These are phyloP conservation scores for Begonia masoniana DNA, from an alignment of 306 rosid species.

Conservation along the genomic window DNA sequence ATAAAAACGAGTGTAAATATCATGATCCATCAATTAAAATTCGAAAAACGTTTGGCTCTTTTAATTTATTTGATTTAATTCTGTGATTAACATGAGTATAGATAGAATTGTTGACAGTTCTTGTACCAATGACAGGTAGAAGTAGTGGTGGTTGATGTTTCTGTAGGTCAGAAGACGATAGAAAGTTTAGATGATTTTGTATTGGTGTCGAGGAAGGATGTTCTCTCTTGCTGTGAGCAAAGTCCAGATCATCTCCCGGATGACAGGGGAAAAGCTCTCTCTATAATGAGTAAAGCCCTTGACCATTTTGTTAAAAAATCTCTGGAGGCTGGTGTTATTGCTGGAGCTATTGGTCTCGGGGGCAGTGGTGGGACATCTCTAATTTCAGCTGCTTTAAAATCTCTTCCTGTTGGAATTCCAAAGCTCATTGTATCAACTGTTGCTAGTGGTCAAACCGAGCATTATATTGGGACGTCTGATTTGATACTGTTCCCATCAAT, in stretches of 20 bases:
- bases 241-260: conserved; percentile 26
- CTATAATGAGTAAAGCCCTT: conserved; percentile 56
- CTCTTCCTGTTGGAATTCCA: conserved; percentile 74
- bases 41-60: too few relatives aligned
- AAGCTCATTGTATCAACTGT: conserved; percentile 75
- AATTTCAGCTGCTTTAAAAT: conserved; percentile 40
- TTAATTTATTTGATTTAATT: too few relatives aligned
- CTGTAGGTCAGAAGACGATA: conserved; percentile 29
- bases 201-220: conserved; percentile 50
- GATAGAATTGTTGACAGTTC: conserved; percentile 4
- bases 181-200: conserved; percentile 25
- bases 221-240: conserved; percentile 27
- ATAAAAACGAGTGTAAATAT: too few relatives aligned
- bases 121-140: conserved; percentile 31
- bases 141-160: conserved; percentile 56
- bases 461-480: conserved; percentile 69
- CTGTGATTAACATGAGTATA: too few relatives aligned
- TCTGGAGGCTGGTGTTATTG: conserved; percentile 27
- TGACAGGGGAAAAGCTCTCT: conserved; percentile 67
- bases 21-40: too few relatives aligned
- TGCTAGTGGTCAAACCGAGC: conserved; percentile 86
- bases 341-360: conserved; percentile 67
- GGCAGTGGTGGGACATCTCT: conserved; percentile 88
- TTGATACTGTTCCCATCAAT: conserved; percentile 61
- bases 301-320: conserved; percentile 37